Evolutionary conservation across 768 basidiomycete species (phyloP).

Genomic region (Scleroderma bovista): DNA sequence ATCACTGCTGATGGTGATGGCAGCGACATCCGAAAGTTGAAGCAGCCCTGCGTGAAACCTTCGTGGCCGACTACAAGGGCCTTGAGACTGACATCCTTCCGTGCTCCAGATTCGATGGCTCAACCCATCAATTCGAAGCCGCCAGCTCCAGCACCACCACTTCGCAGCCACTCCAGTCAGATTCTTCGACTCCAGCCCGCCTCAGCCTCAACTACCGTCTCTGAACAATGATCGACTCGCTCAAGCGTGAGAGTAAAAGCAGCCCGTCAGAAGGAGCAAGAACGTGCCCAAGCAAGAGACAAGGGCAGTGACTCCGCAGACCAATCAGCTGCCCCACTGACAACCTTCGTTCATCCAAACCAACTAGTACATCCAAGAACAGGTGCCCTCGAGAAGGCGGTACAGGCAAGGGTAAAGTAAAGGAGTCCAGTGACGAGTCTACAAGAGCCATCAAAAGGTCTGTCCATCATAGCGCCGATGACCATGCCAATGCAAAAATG

Average conservation of each 20-base stretch:
- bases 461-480: slow-evolving; percentile 24
- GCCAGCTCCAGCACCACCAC: slow-evolving; percentile 26
- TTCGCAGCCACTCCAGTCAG: slow-evolving; percentile 40
- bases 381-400: slow-evolving; percentile 48
- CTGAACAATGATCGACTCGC: slow-evolving; percentile 57
- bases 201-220: slow-evolving; percentile 30
- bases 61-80: slow-evolving; percentile 17
- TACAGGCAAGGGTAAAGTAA: slow-evolving; percentile 58
- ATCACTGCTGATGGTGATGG: no score
- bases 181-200: slow-evolving; percentile 30
- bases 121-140: slow-evolving; percentile 65
- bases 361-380: slow-evolving; percentile 36
- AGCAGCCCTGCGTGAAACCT: slow-evolving; percentile 8
- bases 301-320: slow-evolving; percentile 48
- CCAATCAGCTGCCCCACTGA: slow-evolving; percentile 35
- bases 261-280: slow-evolving; percentile 61
- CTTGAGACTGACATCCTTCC: slow-evolving; percentile 15
- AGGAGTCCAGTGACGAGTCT: slow-evolving; percentile 50
- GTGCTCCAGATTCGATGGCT: slow-evolving; percentile 65
- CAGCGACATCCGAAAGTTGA: no score
- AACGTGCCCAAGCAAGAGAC: slow-evolving; percentile 48
- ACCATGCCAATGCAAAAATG: no score
- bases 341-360: slow-evolving; percentile 39
- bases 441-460: slow-evolving; percentile 59
- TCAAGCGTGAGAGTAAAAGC: slow-evolving; percentile 74